These are phyloP conservation scores for Neostapfia colusana DNA, from an alignment of 176 grass and related monocot genomes.

Conservation along the genomic window DNA sequence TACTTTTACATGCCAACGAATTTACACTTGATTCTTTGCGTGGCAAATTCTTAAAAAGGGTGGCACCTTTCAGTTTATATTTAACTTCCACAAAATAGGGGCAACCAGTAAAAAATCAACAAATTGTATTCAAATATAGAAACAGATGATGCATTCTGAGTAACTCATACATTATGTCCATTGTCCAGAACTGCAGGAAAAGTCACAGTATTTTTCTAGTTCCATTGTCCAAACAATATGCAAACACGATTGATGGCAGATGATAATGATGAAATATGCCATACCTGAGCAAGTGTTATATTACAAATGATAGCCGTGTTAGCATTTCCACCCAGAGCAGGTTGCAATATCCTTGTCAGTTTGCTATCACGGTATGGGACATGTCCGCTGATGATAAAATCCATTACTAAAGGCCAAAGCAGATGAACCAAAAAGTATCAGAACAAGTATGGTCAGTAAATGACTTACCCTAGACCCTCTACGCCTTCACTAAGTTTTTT, in stretches of 20 bases:
- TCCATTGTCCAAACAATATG: constrained; percentile 6
- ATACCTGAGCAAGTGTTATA: constrained; percentile 92
- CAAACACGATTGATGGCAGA: neutral
- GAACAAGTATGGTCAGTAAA: constrained; percentile 19
- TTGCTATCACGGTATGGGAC: constrained; percentile 96
- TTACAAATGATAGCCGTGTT: constrained; percentile 98
- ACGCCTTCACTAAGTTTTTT: constrained; percentile 93
- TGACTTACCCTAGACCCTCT: constrained; percentile 81
- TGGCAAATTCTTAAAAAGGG: neutral
- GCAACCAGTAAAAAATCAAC: constrained; percentile 5
- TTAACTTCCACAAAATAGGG: constrained; percentile 23
- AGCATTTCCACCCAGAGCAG: constrained; percentile 91
- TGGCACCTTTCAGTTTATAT: constrained; percentile 17
- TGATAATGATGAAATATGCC: constrained; percentile 1
- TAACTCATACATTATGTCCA: constrained; percentile 1
- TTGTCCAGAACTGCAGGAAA: constrained; percentile 11
- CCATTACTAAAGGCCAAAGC: constrained; percentile 41
- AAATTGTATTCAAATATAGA: constrained; percentile 1
- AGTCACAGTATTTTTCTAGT: constrained; percentile 1
- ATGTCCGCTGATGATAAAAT: constrained; percentile 62
- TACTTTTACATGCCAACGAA: neutral
- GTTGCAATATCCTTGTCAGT: constrained; percentile 86
- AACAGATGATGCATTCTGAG: neutral
- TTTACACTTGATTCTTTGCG: neutral
- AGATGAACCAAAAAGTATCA: constrained; percentile 26